Percentiles rank a stretch among this genome's conserved stretches.
These are phyloP conservation scores for Alectoria sarmentosa DNA, from an alignment of 495 filamentous ascomycete genomes.

Conservation along the genomic window DNA sequence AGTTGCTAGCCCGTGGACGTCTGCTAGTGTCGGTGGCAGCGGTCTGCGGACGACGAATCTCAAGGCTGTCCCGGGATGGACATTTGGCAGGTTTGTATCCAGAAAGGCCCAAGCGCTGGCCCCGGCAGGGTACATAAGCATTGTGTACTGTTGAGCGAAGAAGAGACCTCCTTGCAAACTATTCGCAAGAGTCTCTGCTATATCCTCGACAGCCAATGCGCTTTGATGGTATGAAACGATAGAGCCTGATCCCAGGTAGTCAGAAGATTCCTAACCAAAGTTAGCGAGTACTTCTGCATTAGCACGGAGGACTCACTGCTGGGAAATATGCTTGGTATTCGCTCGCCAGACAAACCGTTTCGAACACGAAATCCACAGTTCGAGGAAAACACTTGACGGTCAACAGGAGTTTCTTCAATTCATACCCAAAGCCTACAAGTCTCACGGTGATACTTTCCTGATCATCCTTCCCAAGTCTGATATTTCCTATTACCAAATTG, in stretches of 20 bases:
- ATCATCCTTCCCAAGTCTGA: constrained; percentile 2
- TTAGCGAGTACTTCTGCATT: background rate
- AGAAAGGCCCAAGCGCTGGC: constrained; percentile 19
- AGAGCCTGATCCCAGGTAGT: constrained; percentile 30
- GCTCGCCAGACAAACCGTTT: constrained; percentile 32
- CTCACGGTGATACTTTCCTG: constrained; percentile 1
- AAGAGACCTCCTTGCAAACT: constrained; percentile 17
- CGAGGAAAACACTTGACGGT: constrained; percentile 23
- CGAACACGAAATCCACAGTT: constrained; percentile 37
- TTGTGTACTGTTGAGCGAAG: constrained; percentile 12
- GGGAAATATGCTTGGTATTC: constrained; percentile 32
- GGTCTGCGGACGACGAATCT: constrained; percentile 20
- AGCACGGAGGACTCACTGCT: constrained; percentile 28
- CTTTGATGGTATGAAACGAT: constrained; percentile 35
- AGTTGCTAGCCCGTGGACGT: background rate
- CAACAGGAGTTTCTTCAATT: constrained; percentile 24
- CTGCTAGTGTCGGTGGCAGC: background rate
- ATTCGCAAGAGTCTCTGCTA: constrained; percentile 29
- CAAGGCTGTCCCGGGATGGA: constrained; percentile 5
- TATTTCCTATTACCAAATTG: background rate
- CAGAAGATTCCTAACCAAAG: background rate
- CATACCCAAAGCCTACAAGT: background rate
- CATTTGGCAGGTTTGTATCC: background rate
- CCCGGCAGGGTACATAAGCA: constrained; percentile 22
- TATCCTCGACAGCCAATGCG: constrained; percentile 26